Evolutionary conservation across 2,329 filamentous ascomycete species (phyloP).

Genomic region (Penicillium sp.): DNA sequence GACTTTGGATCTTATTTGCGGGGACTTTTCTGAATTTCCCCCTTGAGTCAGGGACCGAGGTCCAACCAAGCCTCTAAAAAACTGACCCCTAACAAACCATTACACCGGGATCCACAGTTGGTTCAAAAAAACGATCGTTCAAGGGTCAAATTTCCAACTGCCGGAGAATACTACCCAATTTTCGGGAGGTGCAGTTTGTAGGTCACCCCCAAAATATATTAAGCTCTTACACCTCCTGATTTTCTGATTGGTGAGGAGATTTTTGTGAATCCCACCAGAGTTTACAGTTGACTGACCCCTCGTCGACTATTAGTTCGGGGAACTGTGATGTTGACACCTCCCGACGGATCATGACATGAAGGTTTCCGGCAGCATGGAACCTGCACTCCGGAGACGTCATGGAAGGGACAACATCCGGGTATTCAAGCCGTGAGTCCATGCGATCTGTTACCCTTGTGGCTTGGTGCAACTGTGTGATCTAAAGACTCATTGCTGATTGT

Average conservation of each 20-base stretch:
- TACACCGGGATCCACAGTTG: slow-evolving; percentile 28
- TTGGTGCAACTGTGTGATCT: slow-evolving; percentile 9
- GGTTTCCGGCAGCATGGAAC: slow-evolving; percentile 27
- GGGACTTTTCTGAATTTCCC: slow-evolving; percentile 8
- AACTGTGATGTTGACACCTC: slow-evolving; percentile 20
- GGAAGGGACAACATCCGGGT: slow-evolving; percentile 24
- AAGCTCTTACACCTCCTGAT: background rate
- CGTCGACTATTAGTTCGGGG: slow-evolving; percentile 8
- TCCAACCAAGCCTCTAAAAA: slow-evolving; percentile 9
- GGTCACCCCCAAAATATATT: slow-evolving; percentile 4
- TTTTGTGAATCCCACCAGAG: slow-evolving; percentile 10
- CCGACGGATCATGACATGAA: slow-evolving; percentile 28
- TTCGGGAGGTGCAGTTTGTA: slow-evolving; percentile 17
- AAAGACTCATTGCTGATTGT: slow-evolving; percentile 8
- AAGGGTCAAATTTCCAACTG: background rate
- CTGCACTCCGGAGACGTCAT: slow-evolving; percentile 21
- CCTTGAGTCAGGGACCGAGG: slow-evolving; percentile 20
- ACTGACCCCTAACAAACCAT: slow-evolving; percentile 2
- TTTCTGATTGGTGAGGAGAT: slow-evolving; percentile 14
- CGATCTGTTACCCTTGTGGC: slow-evolving; percentile 9
- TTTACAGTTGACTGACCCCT: slow-evolving; percentile 4
- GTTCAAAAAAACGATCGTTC: slow-evolving; percentile 13
- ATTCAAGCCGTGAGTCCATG: slow-evolving; percentile 36
- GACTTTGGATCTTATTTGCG: slow-evolving; percentile 8
- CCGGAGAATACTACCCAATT: slow-evolving; percentile 25